phyloP scores from a whole-genome alignment of 495 filamentous ascomycete genomes.

The Alectoria sarmentosa region DNA sequence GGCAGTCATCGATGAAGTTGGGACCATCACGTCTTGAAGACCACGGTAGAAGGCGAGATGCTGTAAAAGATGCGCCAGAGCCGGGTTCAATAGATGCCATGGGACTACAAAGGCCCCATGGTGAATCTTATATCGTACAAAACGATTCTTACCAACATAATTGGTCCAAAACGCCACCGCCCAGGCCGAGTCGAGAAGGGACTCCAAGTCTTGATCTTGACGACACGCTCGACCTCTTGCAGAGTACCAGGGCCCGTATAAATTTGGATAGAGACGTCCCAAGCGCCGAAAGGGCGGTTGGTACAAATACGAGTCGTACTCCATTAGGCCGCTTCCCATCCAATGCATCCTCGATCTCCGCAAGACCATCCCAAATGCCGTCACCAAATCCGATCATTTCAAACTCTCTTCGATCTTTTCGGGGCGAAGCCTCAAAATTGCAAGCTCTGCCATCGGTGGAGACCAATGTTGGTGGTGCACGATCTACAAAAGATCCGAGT shows the following conservation, averaged over 20 bases:
- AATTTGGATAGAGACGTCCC: slow-evolving; percentile 34
- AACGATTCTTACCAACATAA: slow-evolving; percentile 2
- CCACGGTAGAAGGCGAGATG: slow-evolving; percentile 17
- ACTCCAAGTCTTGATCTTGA: slow-evolving; percentile 58
- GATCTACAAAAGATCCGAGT: slow-evolving; percentile 29
- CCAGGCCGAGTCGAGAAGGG: slow-evolving; percentile 74
- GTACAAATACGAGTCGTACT: slow-evolving; percentile 20
- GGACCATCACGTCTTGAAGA: slow-evolving; percentile 23
- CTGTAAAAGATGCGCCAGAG: slow-evolving; percentile 15
- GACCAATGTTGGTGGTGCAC: slow-evolving; percentile 29
- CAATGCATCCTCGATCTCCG: slow-evolving; percentile 36
- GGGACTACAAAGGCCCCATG: slow-evolving; percentile 27
- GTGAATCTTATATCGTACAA: slow-evolving; percentile 28
- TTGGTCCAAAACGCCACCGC: slow-evolving; percentile 37
- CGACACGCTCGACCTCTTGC: slow-evolving; percentile 57
- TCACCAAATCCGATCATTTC: slow-evolving; percentile 39
- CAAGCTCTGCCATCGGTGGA: slow-evolving; percentile 22
- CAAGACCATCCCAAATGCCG: slow-evolving; percentile 32
- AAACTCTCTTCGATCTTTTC: slow-evolving; percentile 29
- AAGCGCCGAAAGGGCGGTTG: slow-evolving; percentile 10
- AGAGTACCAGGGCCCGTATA: slow-evolving; percentile 38
- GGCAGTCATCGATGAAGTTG: slow-evolving; percentile 56
- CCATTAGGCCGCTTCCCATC: slow-evolving; percentile 32
- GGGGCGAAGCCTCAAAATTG: slow-evolving; percentile 3
- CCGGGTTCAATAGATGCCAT: slow-evolving; percentile 7